Percentiles rank a stretch among this genome's conserved stretches.
These are phyloP conservation scores for Apiospora sp. DNA, from an alignment of 2,329 filamentous ascomycete species.

Conservation along the genomic window DNA sequence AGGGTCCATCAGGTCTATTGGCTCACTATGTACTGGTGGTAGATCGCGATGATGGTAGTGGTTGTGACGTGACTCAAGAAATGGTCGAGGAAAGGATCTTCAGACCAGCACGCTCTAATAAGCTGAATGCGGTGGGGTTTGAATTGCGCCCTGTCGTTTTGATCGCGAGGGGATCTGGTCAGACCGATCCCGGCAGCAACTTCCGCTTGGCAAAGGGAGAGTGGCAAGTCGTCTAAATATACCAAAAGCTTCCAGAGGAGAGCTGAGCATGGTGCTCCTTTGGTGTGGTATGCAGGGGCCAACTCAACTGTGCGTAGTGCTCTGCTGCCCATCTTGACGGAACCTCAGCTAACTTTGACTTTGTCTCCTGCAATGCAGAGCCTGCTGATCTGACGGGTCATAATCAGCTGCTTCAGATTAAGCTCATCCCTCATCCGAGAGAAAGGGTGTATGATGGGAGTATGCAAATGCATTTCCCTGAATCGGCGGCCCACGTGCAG, in stretches of 20 bases:
- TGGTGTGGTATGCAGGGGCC: background rate
- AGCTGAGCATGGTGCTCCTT: background rate
- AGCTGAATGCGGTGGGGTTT: background rate
- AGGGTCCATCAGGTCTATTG: background rate
- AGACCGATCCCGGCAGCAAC: background rate
- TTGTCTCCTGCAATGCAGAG: background rate
- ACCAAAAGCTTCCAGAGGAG: background rate
- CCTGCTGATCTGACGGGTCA: background rate
- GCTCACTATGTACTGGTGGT: background rate
- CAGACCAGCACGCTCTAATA: background rate
- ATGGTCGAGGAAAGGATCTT: background rate
- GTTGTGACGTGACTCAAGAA: background rate
- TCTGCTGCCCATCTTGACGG: background rate
- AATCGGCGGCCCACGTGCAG: background rate
- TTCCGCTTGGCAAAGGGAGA: background rate
- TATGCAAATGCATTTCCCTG: background rate
- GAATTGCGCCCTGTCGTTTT: background rate
- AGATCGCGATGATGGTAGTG: background rate
- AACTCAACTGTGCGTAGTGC: slow-evolving; percentile 1
- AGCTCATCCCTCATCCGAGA: background rate
- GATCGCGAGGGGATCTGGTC: background rate
- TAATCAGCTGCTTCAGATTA: background rate
- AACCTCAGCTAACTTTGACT: background rate
- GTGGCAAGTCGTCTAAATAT: background rate
- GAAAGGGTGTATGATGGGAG: background rate